Percentiles rank a stretch among this genome's conserved stretches.
Conservation (phyloP, 1,284 basidiomycete species). For the Cryptococcus maquisensis region DNA sequence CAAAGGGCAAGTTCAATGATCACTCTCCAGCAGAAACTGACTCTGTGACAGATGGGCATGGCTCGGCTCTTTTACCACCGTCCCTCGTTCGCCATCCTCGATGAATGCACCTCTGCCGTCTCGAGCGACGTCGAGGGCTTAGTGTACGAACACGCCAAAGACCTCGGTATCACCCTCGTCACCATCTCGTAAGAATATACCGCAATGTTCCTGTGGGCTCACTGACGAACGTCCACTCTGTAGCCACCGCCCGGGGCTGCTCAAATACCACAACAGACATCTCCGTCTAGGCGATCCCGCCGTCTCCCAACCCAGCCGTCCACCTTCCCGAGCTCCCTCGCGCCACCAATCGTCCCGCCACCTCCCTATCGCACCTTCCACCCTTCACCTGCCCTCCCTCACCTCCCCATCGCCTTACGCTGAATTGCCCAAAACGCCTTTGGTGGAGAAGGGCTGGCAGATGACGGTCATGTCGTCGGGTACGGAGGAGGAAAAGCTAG, state of each 20-base stretch:
- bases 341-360: background rate
- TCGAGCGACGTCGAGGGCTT: slow-evolving; percentile 92
- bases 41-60: slow-evolving; percentile 60
- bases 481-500: slow-evolving; percentile 39
- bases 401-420: slow-evolving; percentile 4
- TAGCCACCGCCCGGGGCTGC: slow-evolving; percentile 52
- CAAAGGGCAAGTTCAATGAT: slow-evolving; percentile 60
- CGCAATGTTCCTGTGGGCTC: too few species aligned
- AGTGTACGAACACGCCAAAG: slow-evolving; percentile 93
- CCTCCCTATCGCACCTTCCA: background rate
- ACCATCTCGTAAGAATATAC: slow-evolving; percentile 77
- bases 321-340: background rate
- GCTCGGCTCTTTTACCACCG: slow-evolving; percentile 46
- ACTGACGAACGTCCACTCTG: background rate
- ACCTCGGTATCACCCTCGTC: slow-evolving; percentile 86
- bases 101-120: slow-evolving; percentile 91
- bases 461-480: slow-evolving; percentile 34
- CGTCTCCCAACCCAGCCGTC: background rate
- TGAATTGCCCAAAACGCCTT: slow-evolving; percentile 25
- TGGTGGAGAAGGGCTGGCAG: slow-evolving; percentile 41
- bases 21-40: background rate
- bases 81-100: slow-evolving; percentile 48
- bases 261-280: slow-evolving; percentile 55
- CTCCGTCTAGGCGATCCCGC: slow-evolving; percentile 46
- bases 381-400: background rate